Evolutionary conservation across 2,329 filamentous ascomycete genomes (phyloP).

Genomic region (Periconia sp.): DNA sequence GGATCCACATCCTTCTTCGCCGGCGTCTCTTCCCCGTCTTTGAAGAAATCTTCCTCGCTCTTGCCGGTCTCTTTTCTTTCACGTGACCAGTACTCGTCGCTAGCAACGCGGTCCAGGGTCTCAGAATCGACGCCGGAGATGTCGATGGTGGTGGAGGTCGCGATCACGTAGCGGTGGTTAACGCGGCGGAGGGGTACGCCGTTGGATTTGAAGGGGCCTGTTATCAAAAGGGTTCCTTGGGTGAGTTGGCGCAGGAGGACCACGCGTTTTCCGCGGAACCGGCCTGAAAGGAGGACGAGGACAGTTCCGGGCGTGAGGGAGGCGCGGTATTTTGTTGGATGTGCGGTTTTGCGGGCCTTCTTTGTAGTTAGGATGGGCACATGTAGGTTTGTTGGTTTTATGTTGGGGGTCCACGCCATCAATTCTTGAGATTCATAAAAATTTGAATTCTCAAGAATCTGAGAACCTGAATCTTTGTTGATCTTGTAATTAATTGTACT

Average conservation of each 20-base stretch:
- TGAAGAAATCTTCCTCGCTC: constrained; percentile 97
- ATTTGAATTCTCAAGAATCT: no score
- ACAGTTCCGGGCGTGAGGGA: constrained; percentile 91
- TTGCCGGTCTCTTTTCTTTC: constrained; percentile 95
- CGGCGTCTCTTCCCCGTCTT: constrained; percentile 85
- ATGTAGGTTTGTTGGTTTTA: neutral
- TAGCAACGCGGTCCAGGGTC: constrained; percentile 73
- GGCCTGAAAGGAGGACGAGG: constrained; percentile 97
- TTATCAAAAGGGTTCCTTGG: constrained; percentile 96
- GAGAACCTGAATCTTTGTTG: no score
- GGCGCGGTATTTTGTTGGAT: constrained; percentile 82
- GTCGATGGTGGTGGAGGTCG: constrained; percentile 81
- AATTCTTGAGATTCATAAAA: no score
- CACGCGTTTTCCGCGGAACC: constrained; percentile 99
- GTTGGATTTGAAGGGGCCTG: constrained; percentile 99
- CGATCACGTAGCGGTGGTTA: constrained; percentile 91
- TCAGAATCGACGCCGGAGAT: constrained; percentile 75
- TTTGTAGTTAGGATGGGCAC: neutral
- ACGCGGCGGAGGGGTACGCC: constrained; percentile 93
- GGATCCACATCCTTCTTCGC: constrained; percentile 91
- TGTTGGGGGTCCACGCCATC: no score
- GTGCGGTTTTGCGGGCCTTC: constrained; percentile 76
- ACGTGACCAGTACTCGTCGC: constrained; percentile 88
- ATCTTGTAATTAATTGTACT: constrained; percentile 41
- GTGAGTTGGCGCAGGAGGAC: constrained; percentile 95